Conservation (phyloP, 768 basidiomycete genomes). For the Leccinum imitatum region DNA sequence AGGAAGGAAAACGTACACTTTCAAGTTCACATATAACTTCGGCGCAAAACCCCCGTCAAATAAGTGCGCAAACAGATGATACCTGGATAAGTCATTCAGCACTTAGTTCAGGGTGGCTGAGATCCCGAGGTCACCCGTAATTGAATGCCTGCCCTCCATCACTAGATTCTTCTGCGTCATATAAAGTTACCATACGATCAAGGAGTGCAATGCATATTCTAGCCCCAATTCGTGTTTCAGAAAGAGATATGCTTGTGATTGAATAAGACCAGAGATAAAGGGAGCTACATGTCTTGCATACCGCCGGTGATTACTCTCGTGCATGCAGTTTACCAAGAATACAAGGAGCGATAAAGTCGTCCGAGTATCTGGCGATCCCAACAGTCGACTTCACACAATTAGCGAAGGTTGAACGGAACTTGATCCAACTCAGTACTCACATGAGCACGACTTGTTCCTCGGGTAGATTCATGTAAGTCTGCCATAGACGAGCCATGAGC, state of each 20-base stretch:
- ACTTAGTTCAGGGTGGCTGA: slow-evolving; percentile 3
- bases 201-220: slow-evolving; percentile 68
- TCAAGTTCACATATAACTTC: slow-evolving; percentile 57
- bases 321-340: slow-evolving; percentile 70
- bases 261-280: slow-evolving; percentile 9
- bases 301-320: slow-evolving; percentile 56
- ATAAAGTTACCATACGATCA: slow-evolving; percentile 68
- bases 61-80: slow-evolving; percentile 61
- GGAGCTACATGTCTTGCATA: slow-evolving; percentile 35
- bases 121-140: slow-evolving; percentile 53
- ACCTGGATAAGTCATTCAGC: slow-evolving; percentile 41
- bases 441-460: slow-evolving; percentile 75
- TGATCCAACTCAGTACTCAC: slow-evolving; percentile 43
- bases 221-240: slow-evolving; percentile 52
- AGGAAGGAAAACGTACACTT: slow-evolving; percentile 47
- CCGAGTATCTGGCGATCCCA: slow-evolving; percentile 63
- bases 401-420: not conserved
- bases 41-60: slow-evolving; percentile 60
- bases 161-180: slow-evolving; percentile 64
- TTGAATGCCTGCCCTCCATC: slow-evolving; percentile 73
- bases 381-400: slow-evolving; percentile 44
- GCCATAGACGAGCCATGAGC: slow-evolving; percentile 61
- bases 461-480: slow-evolving; percentile 59
- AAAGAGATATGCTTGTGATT: slow-evolving; percentile 44
- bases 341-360: slow-evolving; percentile 63